phyloP scores from a whole-genome alignment of 2,329 filamentous ascomycete species.

The Cladosporium velox region DNA sequence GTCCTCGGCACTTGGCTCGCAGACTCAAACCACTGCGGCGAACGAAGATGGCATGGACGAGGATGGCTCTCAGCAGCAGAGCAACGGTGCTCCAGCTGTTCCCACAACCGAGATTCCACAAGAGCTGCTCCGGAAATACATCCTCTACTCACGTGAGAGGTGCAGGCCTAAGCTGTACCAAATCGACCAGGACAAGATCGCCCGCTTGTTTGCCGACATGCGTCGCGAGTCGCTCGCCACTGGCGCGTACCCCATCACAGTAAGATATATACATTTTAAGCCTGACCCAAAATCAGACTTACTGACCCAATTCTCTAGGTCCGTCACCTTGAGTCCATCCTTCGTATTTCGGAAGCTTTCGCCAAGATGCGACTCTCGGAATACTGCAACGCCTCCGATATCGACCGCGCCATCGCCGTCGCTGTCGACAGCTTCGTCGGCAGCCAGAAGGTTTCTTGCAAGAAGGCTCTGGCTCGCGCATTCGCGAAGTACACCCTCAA shows the following conservation, averaged over 20 bases:
- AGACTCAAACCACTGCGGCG: conserved; percentile 43
- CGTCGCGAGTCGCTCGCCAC: conserved; percentile 87
- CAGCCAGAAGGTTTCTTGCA: conserved; percentile 95
- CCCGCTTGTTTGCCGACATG: conserved; percentile 94
- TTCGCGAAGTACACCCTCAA: conserved; percentile 84
- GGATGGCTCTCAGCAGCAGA: conserved; percentile 49
- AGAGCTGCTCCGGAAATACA: conserved; percentile 91
- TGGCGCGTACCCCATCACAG: conserved; percentile 95
- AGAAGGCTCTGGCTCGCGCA: conserved; percentile 89
- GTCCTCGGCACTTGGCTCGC: conserved; percentile 37
- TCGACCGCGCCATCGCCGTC: conserved; percentile 95
- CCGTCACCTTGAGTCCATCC: conserved; percentile 95
- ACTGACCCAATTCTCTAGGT: conserved; percentile 59
- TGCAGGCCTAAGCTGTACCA: conserved; percentile 92
- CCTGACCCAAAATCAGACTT: no score
- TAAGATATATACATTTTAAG: no score
- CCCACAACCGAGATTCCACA: conserved; percentile 78
- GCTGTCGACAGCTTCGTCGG: conserved; percentile 95
- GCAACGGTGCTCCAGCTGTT: conserved; percentile 42
- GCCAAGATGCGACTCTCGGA: conserved; percentile 98
- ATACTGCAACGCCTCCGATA: conserved; percentile 85
- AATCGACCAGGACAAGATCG: conserved; percentile 96
- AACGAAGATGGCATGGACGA: conserved; percentile 63
- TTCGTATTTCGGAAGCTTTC: conserved; percentile 91
- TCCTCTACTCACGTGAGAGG: conserved; percentile 87